phyloP scores from a whole-genome alignment of 768 basidiomycete species.

The Termitomyces sp. region DNA sequence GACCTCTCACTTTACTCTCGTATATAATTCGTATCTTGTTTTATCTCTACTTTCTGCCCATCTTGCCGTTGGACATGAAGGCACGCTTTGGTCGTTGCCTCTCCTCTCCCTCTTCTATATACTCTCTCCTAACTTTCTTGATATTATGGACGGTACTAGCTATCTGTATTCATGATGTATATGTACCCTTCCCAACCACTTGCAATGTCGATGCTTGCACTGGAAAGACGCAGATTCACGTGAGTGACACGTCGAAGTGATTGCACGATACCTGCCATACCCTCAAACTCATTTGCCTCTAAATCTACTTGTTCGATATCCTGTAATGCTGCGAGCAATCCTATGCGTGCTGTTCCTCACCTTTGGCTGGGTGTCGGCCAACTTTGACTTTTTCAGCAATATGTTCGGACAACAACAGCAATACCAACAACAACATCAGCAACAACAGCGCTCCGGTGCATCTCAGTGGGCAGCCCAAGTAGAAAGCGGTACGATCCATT shows the following conservation, averaged over 20 bases:
- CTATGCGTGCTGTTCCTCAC: slow-evolving; percentile 26
- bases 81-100: slow-evolving; percentile 1
- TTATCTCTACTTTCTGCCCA: not conserved
- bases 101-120: not conserved
- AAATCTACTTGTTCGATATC: not conserved
- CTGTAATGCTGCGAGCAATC: slow-evolving; percentile 13
- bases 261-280: not conserved
- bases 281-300: not conserved
- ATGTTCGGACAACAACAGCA: slow-evolving; percentile 69
- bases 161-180: slow-evolving; percentile 8
- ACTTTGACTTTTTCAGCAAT: slow-evolving; percentile 76
- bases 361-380: slow-evolving; percentile 41
- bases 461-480: slow-evolving; percentile 64
- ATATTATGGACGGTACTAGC: slow-evolving; percentile 3
- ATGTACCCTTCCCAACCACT: not conserved
- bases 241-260: slow-evolving; percentile 13
- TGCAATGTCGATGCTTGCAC: not conserved
- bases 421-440: slow-evolving; percentile 52
- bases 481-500: slow-evolving; percentile 47
- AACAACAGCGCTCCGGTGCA: slow-evolving; percentile 42
- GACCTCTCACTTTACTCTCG: not conserved
- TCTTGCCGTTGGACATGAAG: not conserved
- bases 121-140: slow-evolving; percentile 1
- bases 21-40: slow-evolving; percentile 3
- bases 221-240: not conserved